A percentile compares a stretch with the other conserved stretches of the same genome.
These are phyloP conservation scores for Phaffia tasmanica DNA, from an alignment of 768 basidiomycete genomes.

Conservation along the genomic window DNA sequence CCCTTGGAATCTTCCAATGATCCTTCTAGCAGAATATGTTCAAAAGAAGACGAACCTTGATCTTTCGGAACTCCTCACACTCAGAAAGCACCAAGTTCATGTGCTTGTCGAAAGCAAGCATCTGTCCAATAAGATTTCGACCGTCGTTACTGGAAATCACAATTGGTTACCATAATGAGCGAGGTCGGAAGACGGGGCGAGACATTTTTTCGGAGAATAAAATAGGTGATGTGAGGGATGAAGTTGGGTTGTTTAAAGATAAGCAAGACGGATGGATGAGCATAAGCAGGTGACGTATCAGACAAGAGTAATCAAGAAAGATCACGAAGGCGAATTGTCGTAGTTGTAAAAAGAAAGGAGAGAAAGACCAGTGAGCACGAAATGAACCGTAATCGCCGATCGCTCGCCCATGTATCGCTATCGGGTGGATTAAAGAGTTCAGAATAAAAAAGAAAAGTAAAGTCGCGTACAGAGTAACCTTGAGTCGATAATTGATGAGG, in stretches of 20 bases:
- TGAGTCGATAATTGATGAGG: constrained; percentile 95
- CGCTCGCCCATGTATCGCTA: neutral
- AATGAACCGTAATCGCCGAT: neutral
- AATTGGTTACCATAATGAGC: neutral
- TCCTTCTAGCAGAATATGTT: neutral
- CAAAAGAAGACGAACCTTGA: constrained; percentile 52
- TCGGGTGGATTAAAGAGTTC: neutral
- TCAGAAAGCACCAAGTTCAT: constrained; percentile 99
- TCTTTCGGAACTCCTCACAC: constrained; percentile 91
- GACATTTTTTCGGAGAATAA: neutral
- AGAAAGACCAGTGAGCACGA: neutral
- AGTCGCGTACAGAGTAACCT: constrained; percentile 68
- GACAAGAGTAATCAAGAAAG: neutral
- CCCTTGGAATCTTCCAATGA: neutral
- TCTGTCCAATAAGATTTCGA: constrained; percentile 87
- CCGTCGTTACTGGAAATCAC: constrained; percentile 52
- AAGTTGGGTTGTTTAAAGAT: too few relatives aligned
- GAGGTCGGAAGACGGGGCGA: neutral
- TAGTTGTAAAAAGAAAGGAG: neutral
- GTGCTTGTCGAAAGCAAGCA: constrained; percentile 98
- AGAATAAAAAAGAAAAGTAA: neutral
- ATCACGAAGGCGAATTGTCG: neutral
- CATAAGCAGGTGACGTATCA: neutral
- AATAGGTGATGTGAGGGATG: too few relatives aligned
- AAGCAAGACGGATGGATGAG: too few relatives aligned